Base-by-base conservation (phyloP, 1,139 yeast genomes). In the Hyphopichia fennica region DNA sequence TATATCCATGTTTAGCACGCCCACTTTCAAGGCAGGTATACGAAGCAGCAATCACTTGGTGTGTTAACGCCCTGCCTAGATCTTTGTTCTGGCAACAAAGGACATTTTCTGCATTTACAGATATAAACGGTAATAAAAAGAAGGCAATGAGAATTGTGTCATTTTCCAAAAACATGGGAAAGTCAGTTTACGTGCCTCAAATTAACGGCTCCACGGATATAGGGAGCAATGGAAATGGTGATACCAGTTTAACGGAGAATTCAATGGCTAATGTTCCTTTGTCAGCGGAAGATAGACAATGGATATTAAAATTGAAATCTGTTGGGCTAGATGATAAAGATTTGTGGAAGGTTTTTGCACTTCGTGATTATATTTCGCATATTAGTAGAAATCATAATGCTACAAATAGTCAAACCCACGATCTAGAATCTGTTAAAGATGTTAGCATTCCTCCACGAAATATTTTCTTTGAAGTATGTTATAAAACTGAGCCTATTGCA, bases 291-390 rank as follows among this genome's bases (percentile, higher is more conserved):
- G 99, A 93, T 60, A 79, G 80, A 48, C 77, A 78, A 35, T 89
- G 96, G 90, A 65, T 89, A 17, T 78, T 79, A 29, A 80, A 84
- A 47, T 66, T 93, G 40, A 77, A 80, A 41, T 73, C 84, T 2
- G 72, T 87, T 15, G 98, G 97, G 0, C 66, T 91, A 38, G 75
- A 72, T 16, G 87, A 81, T 15, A 75, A 71, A 13, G 96, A 90
- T 40, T 56, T 88, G 18, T 91, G 98, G 98, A 93, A 91, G 61
- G 67, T 93, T 6, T 81, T 82, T 30, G 77, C 78, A 9, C 56
- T 89, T 40, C 71, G 91, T 44, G 84, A 83, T 35, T 87, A 89
- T 52, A 76, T 90, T 7, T 74, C 67, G 51, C 78, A 83, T 45
- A 81, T 84, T 3, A 80, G 87, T 3, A 66, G 70, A 42, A 40